Percentiles rank a stretch among this genome's conserved stretches.
phyloP scores from a whole-genome alignment of 2,329 filamentous ascomycete species.

The Ophiocordyceps camponoti-saundersi region DNA sequence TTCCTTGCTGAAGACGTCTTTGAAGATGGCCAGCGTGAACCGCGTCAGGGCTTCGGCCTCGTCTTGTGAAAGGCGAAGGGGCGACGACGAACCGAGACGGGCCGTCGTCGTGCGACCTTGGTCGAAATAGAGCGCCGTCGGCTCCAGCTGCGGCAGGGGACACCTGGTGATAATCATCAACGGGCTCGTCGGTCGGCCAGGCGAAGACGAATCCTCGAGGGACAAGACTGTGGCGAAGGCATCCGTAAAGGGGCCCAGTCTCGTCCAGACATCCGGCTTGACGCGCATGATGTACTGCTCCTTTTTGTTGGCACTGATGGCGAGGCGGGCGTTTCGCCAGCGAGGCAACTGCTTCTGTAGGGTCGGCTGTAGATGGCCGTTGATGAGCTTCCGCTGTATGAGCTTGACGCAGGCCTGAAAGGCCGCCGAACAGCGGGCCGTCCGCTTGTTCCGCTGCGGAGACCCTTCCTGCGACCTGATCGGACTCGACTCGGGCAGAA shows the following conservation, averaged over 20 bases:
- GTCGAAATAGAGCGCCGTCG: slow-evolving; percentile 58
- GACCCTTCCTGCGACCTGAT: slow-evolving; percentile 48
- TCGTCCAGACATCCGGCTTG: slow-evolving; percentile 62
- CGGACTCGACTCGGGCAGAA: slow-evolving; percentile 60
- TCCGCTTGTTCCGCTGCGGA: slow-evolving; percentile 48
- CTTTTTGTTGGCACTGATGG: slow-evolving; percentile 62
- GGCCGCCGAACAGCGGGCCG: slow-evolving; percentile 78
- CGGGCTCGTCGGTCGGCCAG: slow-evolving; percentile 43
- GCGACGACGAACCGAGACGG: slow-evolving; percentile 25
- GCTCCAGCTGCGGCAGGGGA: slow-evolving; percentile 44
- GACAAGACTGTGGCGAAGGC: slow-evolving; percentile 42
- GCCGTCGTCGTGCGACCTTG: slow-evolving; percentile 42
- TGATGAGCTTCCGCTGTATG: slow-evolving; percentile 46
- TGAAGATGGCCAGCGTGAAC: slow-evolving; percentile 63
- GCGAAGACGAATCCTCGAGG: slow-evolving; percentile 34
- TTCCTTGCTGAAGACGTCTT: slow-evolving; percentile 76
- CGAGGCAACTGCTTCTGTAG: slow-evolving; percentile 55
- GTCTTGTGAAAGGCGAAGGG: slow-evolving; percentile 24
- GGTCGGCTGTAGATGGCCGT: slow-evolving; percentile 57
- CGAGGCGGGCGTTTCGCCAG: slow-evolving; percentile 77
- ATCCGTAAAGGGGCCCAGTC: slow-evolving; percentile 24
- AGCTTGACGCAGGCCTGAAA: slow-evolving; percentile 67
- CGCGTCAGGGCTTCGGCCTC: slow-evolving; percentile 39
- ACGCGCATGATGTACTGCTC: slow-evolving; percentile 59
- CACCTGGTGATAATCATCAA: slow-evolving; percentile 56